Percentiles rank a stretch among this genome's conserved stretches.
Conservation (phyloP, 1,284 basidiomycete genomes). For the Heliocybe sulcata region DNA sequence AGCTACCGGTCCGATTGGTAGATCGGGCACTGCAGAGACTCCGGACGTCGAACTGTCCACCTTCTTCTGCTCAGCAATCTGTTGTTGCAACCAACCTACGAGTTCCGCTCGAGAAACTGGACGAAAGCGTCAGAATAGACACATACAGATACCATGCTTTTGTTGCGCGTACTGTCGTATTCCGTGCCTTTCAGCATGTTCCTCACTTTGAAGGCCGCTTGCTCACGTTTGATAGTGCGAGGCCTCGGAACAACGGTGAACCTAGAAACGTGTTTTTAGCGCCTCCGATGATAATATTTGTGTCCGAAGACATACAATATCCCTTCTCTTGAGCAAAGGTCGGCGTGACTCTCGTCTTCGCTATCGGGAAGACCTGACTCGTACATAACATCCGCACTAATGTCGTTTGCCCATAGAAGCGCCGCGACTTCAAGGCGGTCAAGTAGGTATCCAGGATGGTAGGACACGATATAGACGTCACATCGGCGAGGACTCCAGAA, state of each 20-base stretch:
- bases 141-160: neutral
- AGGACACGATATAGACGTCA: constrained; percentile 80
- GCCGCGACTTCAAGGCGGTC: constrained; percentile 75
- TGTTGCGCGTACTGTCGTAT: constrained; percentile 46
- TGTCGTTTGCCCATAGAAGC: constrained; percentile 74
- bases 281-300: neutral
- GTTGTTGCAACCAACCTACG: constrained; percentile 63
- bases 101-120: constrained; percentile 65
- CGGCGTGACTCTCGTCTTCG: constrained; percentile 58
- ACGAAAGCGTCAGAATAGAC: constrained; percentile 7
- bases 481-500: constrained; percentile 84
- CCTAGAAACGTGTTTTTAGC: constrained; percentile 29
- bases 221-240: constrained; percentile 47
- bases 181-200: constrained; percentile 71
- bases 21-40: constrained; percentile 33
- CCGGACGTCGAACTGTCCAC: constrained; percentile 61
- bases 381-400: constrained; percentile 86
- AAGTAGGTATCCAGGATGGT: constrained; percentile 66
- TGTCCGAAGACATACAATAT: constrained; percentile 50
- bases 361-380: constrained; percentile 56
- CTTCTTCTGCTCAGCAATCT: constrained; percentile 71
- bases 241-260: constrained; percentile 68
- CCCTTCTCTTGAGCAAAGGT: constrained; percentile 66
- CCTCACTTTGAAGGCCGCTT: constrained; percentile 72
- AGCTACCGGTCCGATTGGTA: constrained; percentile 34